A percentile compares a stretch with the other conserved stretches of the same genome.
Conservation (phyloP, 352 stramenopile species). For the Globisporangium orthogonon region DNA sequence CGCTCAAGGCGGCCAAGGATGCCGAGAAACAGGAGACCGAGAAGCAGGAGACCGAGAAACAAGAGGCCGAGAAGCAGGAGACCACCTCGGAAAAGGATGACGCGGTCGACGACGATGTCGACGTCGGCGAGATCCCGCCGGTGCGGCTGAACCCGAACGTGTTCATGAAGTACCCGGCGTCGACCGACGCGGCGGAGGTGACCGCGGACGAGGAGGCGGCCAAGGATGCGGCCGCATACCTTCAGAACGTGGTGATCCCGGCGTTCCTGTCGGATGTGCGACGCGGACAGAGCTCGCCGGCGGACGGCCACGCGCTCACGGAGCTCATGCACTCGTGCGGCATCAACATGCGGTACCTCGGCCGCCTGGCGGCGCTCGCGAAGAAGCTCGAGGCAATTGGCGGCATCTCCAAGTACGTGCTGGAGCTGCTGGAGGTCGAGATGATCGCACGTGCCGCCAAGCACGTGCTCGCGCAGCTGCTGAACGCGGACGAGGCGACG, state of each 20-base stretch:
- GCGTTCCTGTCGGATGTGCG: conserved; percentile 83
- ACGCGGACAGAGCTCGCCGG: conserved; percentile 67
- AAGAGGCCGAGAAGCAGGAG: conserved; percentile 14
- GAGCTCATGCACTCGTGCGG: conserved; percentile 93
- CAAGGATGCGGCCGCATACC: conserved; percentile 73
- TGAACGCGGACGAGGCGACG: conserved; percentile 55
- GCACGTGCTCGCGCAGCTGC: conserved; percentile 68
- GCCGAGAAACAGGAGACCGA: conserved; percentile 26
- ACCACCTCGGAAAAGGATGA: conserved; percentile 14
- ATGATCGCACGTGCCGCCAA: conserved; percentile 93
- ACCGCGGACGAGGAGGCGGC: conserved; percentile 62
- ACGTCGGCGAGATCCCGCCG: conserved; percentile 38
- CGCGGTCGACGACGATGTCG: conserved; percentile 37
- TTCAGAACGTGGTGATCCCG: conserved; percentile 83
- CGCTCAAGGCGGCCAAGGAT: conserved; percentile 38
- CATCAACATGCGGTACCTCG: conserved; percentile 97
- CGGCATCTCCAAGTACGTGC: conserved; percentile 89
- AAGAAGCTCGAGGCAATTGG: conserved; percentile 84
- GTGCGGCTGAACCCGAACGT: conserved; percentile 85
- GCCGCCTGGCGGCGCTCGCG: conserved; percentile 84
- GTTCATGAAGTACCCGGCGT: conserved; percentile 87
- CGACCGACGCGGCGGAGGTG: conserved; percentile 54
- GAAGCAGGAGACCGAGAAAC: conserved; percentile 23
- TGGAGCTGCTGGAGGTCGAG: conserved; percentile 94
- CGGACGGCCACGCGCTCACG: conserved; percentile 89